Evolutionary conservation across 2,329 filamentous ascomycete species (phyloP).

Genomic region (Beauveria caledonica): DNA sequence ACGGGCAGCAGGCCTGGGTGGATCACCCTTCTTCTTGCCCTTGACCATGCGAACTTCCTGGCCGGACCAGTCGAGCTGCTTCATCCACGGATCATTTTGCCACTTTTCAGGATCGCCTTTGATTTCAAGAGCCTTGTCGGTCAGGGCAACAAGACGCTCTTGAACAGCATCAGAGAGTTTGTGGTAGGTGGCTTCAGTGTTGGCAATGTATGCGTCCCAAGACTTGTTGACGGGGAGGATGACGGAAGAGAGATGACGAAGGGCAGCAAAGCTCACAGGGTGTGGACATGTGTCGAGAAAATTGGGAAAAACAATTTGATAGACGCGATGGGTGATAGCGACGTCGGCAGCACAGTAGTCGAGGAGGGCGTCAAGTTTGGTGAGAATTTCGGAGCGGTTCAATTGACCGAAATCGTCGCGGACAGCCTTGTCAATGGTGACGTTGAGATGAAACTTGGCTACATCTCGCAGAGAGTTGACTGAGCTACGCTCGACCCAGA

Average conservation of each 20-base stretch:
- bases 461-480: slow-evolving; percentile 93
- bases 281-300: slow-evolving; percentile 89
- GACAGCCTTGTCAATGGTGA: slow-evolving; percentile 82
- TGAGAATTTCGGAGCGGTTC: slow-evolving; percentile 60
- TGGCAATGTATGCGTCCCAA: slow-evolving; percentile 79
- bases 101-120: slow-evolving; percentile 64
- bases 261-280: slow-evolving; percentile 90
- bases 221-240: slow-evolving; percentile 83
- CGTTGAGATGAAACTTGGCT: slow-evolving; percentile 88
- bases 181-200: slow-evolving; percentile 78
- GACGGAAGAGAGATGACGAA: slow-evolving; percentile 86
- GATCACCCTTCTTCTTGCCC: slow-evolving; percentile 77
- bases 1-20: slow-evolving; percentile 64
- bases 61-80: slow-evolving; percentile 90
- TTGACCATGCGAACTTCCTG: slow-evolving; percentile 90
- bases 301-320: slow-evolving; percentile 82
- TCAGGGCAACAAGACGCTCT: slow-evolving; percentile 62
- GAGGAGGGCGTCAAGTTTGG: slow-evolving; percentile 70
- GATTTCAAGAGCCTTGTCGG: slow-evolving; percentile 67
- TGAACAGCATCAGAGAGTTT: slow-evolving; percentile 69
- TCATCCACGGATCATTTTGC: slow-evolving; percentile 78
- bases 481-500: slow-evolving; percentile 92
- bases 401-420: slow-evolving; percentile 82
- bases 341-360: slow-evolving; percentile 96
- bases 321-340: slow-evolving; percentile 86